phyloP scores from a whole-genome alignment of 1,284 basidiomycete species.

The Neolentinus lepideus region DNA sequence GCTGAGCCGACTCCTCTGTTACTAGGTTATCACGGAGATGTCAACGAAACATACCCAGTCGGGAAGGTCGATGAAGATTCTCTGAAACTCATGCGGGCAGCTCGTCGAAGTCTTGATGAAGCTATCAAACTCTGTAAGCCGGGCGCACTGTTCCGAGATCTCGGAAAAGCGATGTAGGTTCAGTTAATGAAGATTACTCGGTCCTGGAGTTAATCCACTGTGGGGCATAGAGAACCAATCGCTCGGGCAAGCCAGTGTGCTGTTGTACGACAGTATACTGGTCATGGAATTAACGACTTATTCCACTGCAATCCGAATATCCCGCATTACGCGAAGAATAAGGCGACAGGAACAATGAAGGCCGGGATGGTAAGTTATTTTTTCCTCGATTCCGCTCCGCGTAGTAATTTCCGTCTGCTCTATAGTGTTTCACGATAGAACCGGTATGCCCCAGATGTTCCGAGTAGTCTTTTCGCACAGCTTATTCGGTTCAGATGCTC shows the following conservation, averaged over 20 bases:
- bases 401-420: slow-evolving; percentile 7
- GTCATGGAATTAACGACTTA: slow-evolving; percentile 84
- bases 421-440: slow-evolving; percentile 70
- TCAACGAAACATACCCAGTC: slow-evolving; percentile 89
- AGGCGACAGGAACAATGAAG: slow-evolving; percentile 78
- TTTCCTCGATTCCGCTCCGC: background rate
- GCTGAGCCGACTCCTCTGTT: background rate
- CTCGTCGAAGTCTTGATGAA: slow-evolving; percentile 78
- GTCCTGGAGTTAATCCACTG: background rate
- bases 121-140: slow-evolving; percentile 90
- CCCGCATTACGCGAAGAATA: slow-evolving; percentile 86
- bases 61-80: slow-evolving; percentile 82
- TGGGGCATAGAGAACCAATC: slow-evolving; percentile 61
- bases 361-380: slow-evolving; percentile 62
- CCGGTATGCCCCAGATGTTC: slow-evolving; percentile 43
- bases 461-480: slow-evolving; percentile 15
- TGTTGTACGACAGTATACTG: slow-evolving; percentile 84
- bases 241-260: slow-evolving; percentile 76
- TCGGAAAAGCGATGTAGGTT: slow-evolving; percentile 74
- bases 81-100: slow-evolving; percentile 72
- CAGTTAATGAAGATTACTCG: background rate
- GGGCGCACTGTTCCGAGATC: slow-evolving; percentile 78
- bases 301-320: slow-evolving; percentile 76
- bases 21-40: slow-evolving; percentile 81
- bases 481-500: slow-evolving; percentile 64